Base-by-base conservation (phyloP, 1,284 basidiomycete genomes). In the Binderoboletus segoi region DNA sequence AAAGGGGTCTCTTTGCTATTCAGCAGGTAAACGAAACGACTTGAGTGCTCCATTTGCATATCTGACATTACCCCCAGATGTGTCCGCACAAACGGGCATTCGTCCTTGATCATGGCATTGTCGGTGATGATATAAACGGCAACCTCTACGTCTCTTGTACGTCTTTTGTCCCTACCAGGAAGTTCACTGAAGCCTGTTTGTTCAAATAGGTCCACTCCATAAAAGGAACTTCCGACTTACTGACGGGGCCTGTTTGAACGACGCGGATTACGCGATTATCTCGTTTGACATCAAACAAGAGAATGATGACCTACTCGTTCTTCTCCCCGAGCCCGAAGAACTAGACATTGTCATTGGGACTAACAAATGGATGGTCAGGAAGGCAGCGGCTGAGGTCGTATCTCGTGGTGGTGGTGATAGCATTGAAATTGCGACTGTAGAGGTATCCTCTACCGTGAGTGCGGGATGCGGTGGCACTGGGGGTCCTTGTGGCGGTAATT, bases 211-310 rank as follows among this genome's bases (percentile, higher is more conserved):
- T 65, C 88, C 88, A 0, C 73, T 91, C 56, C 88, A 89, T 73
- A 92, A 91, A 71, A 78, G 84, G 21, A 89, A 89, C 71, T 91
- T 84, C 71, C 74, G 79, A 12, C 77, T 90, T 37, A 75, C 77
- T 12, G 76, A 76, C 5, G 88, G 88, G 3, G 77, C 79, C 50
- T 89, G 86, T 66, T 72, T 85, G 42, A 88, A 84, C 63, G 87
- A 90, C 63, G 67, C 74, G 28, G 80, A 86, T 11, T 90, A 85
- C 72, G 78, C 78, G 51, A 84, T 92, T 57, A 75, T 89, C 60
- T 74, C 85, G 0, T 91, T 92, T 60, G 82, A 89, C 42, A 81
- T 82, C 48, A 78, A 79, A 45, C 72, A 76, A 61, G 79, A 82
- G 33, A 74, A 76, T 20, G 75, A 77, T 4, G 72, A 78, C 35